phyloP scores from a whole-genome alignment of 441 rosid genomes.

The Erodium moschatum region DNA sequence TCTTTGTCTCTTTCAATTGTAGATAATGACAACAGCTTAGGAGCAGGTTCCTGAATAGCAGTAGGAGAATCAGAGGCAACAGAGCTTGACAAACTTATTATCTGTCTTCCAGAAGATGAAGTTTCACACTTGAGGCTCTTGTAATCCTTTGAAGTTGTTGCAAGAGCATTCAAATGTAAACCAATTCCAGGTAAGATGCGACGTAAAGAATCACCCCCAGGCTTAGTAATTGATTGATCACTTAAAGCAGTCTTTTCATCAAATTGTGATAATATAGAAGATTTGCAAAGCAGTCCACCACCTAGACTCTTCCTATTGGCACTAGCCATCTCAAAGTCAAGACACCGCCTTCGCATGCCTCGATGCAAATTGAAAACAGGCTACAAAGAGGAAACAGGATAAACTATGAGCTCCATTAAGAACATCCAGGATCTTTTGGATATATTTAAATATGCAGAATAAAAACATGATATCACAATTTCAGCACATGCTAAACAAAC shows the following conservation, averaged over 20 bases:
- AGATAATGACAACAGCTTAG: slow-evolving; percentile 33
- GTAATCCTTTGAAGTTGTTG: slow-evolving; percentile 43
- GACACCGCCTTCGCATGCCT: slow-evolving; percentile 86
- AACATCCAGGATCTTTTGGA: slow-evolving; percentile 14
- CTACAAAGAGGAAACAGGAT: slow-evolving; percentile 33
- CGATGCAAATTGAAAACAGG: slow-evolving; percentile 53
- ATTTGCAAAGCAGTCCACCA: slow-evolving; percentile 27
- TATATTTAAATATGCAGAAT: not conserved
- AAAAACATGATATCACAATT: not conserved
- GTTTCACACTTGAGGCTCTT: slow-evolving; percentile 35
- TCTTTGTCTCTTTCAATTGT: slow-evolving; percentile 40
- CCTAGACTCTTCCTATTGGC: slow-evolving; percentile 41
- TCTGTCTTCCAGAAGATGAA: slow-evolving; percentile 32
- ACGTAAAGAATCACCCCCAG: slow-evolving; percentile 40
- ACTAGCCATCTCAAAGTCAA: slow-evolving; percentile 75
- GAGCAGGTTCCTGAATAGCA: slow-evolving; percentile 27
- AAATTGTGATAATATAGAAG: slow-evolving; percentile 24
- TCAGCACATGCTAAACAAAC: not conserved
- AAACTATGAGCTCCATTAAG: slow-evolving; percentile 1
- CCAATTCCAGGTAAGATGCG: slow-evolving; percentile 77
- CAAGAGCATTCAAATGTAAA: slow-evolving; percentile 80
- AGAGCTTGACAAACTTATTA: slow-evolving; percentile 33
- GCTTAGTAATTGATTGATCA: slow-evolving; percentile 34
- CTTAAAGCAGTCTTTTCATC: slow-evolving; percentile 25
- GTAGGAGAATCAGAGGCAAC: slow-evolving; percentile 25